Evolutionary conservation across 805 yeast genomes (phyloP).

Genomic region (Saccharomyces jurei): DNA sequence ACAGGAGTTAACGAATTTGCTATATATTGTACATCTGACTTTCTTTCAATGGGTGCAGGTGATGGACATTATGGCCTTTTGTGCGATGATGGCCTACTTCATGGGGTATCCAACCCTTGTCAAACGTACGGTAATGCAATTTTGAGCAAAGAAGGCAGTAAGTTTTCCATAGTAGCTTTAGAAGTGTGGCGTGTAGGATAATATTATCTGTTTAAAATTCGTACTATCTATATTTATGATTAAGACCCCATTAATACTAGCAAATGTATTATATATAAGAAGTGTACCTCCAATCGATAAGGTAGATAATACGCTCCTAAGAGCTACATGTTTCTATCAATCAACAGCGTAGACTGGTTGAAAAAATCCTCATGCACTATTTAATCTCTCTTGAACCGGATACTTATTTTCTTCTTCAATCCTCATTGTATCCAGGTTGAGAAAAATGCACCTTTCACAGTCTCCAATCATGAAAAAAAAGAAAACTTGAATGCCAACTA

Average conservation of each 20-base stretch:
- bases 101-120: slow-evolving; percentile 73
- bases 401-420: neutral
- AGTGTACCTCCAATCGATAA: neutral
- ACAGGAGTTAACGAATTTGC: slow-evolving; percentile 84
- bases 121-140: slow-evolving; percentile 88
- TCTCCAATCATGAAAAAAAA: neutral
- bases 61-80: slow-evolving; percentile 89
- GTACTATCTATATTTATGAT: neutral
- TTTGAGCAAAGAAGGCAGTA: slow-evolving; percentile 48
- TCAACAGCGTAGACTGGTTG: no score
- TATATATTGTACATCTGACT: slow-evolving; percentile 70
- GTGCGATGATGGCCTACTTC: slow-evolving; percentile 64
- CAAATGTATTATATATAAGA: neutral
- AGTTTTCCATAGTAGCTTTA: slow-evolving; percentile 65
- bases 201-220: neutral
- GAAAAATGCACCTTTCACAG: neutral
- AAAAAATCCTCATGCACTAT: neutral
- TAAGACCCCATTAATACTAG: neutral
- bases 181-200: slow-evolving; percentile 79
- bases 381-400: neutral
- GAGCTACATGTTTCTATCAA: neutral
- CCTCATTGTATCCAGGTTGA: neutral
- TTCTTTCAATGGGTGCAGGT: slow-evolving; percentile 83
- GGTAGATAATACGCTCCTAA: neutral
- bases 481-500: neutral